Conservation (phyloP, 768 basidiomycete genomes). For the Arthromyces matolae region DNA sequence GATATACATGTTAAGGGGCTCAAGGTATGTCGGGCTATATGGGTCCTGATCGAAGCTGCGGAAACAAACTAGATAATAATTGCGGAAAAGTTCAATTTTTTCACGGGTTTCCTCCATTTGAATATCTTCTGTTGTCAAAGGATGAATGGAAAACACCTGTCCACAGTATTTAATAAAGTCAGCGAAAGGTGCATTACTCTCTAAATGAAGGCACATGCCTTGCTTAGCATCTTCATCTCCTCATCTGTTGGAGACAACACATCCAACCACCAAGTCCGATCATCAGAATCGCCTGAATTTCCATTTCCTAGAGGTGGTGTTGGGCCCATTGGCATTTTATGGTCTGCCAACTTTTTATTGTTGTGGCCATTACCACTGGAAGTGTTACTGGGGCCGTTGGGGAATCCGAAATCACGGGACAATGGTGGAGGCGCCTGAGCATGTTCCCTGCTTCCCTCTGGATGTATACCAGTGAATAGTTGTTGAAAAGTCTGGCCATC, state of each 20-base stretch:
- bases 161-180: no score
- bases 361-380: neutral
- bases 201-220: constrained; percentile 62
- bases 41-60: constrained; percentile 98
- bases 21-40: constrained; percentile 94
- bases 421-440: constrained; percentile 9
- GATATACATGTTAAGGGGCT: constrained; percentile 99
- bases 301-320: constrained; percentile 8
- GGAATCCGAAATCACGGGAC: constrained; percentile 4
- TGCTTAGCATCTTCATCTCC: constrained; percentile 96
- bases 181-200: no score
- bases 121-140: constrained; percentile 98
- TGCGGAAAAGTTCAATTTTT: constrained; percentile 98
- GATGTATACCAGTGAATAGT: constrained; percentile 62
- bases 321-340: constrained; percentile 14
- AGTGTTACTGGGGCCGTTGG: constrained; percentile 2
- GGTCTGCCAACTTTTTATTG: constrained; percentile 3
- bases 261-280: constrained; percentile 96
- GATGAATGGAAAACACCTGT: constrained; percentile 95
- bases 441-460: constrained; percentile 3
- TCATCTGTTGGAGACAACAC: constrained; percentile 92
- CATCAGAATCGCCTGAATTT: constrained; percentile 47
- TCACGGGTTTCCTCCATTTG: constrained; percentile 99
- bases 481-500: constrained; percentile 93
- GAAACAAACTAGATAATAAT: constrained; percentile 99